Percentiles rank a stretch among this genome's conserved stretches.
Evolutionary conservation across 2,329 filamentous ascomycete species (phyloP).

Genomic region (Apiospora koreana): DNA sequence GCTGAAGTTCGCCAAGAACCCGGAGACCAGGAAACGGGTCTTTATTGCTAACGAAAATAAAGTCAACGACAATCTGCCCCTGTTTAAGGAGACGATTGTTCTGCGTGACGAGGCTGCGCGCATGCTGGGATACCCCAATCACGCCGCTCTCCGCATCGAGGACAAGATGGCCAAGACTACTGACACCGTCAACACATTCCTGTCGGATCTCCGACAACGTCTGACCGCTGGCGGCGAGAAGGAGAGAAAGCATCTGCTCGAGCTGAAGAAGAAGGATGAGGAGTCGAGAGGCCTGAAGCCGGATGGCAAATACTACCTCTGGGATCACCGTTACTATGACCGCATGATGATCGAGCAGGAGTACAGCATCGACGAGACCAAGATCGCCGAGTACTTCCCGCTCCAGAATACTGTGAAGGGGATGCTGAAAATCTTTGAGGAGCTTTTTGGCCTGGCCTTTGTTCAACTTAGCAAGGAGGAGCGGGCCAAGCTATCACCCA

Average conservation of each 20-base stretch:
- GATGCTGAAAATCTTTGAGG: conserved; percentile 83
- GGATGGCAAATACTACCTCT: conserved; percentile 76
- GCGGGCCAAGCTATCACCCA: conserved; percentile 63
- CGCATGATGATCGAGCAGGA: conserved; percentile 79
- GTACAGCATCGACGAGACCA: conserved; percentile 76
- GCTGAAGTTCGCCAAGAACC: conserved; percentile 73
- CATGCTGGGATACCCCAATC: conserved; percentile 74
- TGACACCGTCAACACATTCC: conserved; percentile 70
- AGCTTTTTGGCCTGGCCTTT: conserved; percentile 78
- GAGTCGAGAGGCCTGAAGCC: conserved; percentile 58
- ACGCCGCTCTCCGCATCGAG: conserved; percentile 75
- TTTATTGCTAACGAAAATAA: conserved; percentile 81
- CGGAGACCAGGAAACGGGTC: conserved; percentile 67
- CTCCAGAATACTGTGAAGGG: conserved; percentile 70
- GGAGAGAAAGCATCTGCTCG: conserved; percentile 70
- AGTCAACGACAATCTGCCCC: conserved; percentile 67
- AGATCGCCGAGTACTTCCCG: conserved; percentile 84
- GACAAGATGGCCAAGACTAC: conserved; percentile 85
- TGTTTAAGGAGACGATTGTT: conserved; percentile 74
- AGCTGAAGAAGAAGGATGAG: conserved; percentile 72
- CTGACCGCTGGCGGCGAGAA: conserved; percentile 69
- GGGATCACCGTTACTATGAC: conserved; percentile 82
- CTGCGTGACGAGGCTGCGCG: conserved; percentile 78
- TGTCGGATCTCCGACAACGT: conserved; percentile 67
- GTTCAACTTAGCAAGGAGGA: conserved; percentile 71